Base-by-base conservation (phyloP, 2,329 filamentous ascomycete species). In the Karstenula rhodostoma region DNA sequence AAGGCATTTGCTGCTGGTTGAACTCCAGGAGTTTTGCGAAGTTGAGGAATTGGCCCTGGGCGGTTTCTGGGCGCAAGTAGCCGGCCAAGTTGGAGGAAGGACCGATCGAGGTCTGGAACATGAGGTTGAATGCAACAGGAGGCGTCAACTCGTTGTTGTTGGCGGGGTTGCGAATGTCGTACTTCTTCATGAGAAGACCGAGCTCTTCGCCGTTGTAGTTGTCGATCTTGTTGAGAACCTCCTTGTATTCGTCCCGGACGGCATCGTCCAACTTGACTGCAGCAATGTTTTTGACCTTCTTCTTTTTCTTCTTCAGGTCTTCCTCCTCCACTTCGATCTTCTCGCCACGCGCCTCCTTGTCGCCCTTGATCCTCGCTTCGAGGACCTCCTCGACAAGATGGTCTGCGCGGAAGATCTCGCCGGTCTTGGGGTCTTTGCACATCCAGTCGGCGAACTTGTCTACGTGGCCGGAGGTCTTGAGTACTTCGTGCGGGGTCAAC, bases 361-460 rank as follows among this genome's bases (percentile, higher is more conserved):
- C 89, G 56, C 92, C 93, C 80, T 94, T 94, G 63, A 99, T 81
- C 42, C 95, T 87, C 50, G 87, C 84, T 83, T 97, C 94, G 55
- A 99, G 87, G 40, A 97, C 89, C 72, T 96, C 92, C 84, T 98
- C 94, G 68, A 99, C 94, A 72, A 98, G 87, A 83, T 99, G 95
- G 77, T 99, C 95, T 60, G 95, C 93, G 70, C 95, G 89, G 77
- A 99, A 89, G 75, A 97, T 97, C 79, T 99, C 95, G 77, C 95
- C 95, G 73, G 90, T 97, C 86, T 96, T 96, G 65, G 94, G 93
- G 79, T 99, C 95, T 81, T 96, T 97, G 89, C 92, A 97, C 94
- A 98, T 97, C 92, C 92, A 98, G 79, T 98, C 94, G 80, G 93
- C 91, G 75, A 98, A 98, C 81, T 96, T 96, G 80, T 97, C 94